Evolutionary conservation across 2,329 filamentous ascomycete species (phyloP), one percentile per base, ranked within the genome.

Genomic region (Colletotrichum caudatum): DNA sequence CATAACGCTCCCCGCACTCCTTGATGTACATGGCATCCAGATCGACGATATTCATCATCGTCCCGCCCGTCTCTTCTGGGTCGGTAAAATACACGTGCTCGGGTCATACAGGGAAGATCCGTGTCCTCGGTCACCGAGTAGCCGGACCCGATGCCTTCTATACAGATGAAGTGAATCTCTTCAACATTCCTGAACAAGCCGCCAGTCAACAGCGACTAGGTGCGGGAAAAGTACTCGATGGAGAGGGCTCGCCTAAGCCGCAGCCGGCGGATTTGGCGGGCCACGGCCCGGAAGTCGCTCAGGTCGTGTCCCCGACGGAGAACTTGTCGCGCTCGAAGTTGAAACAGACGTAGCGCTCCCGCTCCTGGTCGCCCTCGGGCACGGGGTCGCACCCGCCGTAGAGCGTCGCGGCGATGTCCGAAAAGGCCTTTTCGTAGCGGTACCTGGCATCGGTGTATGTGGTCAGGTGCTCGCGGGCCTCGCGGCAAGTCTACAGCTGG

Each of bases 291-390:
- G 5, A 69, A 44, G 2, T 59, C 35, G 20, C 20, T 2, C 16
- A 69, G n/a, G 23, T 65, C 9, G 26, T 59, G 2, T 44, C 2
- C 33, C 33, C 53, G n/a, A 69, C 23, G 14, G 35, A 66, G 33
- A 69, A 14, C 51, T 59, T 46, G 48, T 59, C 66, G 14, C 8
- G 8, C 1, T 59, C 61, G 9, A 59, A 69, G 53, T 69, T 69
- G 46, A 69, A 46, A 53, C 61, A 69, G 35, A 66, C 35, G n/a
- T 69, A 58, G 44, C 41, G 61, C 53, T 69, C 9, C 18, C 0
- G 51, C 44, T n/a, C 20, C 23, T 8, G 61, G 23, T 16, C 12
- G 26, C 35, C 51, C 66, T 58, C 37, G 14, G 33, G 16, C 33
- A 64, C 1, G 29, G 59, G 39, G 50, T 48, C 6, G 14, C 20